A percentile compares a stretch with the other conserved stretches of the same genome.
phyloP scores from a whole-genome alignment of 495 filamentous ascomycete species.

The Penicillium lividum region DNA sequence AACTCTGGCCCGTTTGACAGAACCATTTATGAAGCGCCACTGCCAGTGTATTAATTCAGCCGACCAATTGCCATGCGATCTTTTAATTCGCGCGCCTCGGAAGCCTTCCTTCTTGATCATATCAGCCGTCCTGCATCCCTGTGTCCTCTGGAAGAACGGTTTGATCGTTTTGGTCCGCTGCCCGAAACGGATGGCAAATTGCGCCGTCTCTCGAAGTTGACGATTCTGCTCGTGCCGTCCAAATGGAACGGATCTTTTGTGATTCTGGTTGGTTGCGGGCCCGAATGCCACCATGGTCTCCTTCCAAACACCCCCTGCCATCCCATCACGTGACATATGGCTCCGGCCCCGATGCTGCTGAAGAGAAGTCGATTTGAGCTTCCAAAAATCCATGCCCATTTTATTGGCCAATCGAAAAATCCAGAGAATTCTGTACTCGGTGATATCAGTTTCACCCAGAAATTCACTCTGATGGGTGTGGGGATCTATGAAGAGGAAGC shows the following conservation, averaged over 20 bases:
- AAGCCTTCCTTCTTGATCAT: constrained; percentile 1
- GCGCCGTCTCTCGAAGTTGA: not conserved
- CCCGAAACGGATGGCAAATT: too few relatives aligned
- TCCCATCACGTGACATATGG: not conserved
- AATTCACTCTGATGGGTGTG: too few relatives aligned
- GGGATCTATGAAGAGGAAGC: too few relatives aligned
- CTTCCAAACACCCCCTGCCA: not conserved
- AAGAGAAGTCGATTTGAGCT: constrained; percentile 6
- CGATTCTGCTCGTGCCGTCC: not conserved
- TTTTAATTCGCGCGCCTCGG: not conserved
- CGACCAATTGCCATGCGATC: not conserved
- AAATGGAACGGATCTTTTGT: not conserved
- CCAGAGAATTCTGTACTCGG: not conserved
- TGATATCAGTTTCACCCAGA: not conserved
- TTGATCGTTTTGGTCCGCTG: too few relatives aligned
- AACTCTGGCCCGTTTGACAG: not conserved
- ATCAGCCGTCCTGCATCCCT: not conserved
- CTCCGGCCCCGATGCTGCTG: not conserved
- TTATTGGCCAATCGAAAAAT: constrained; percentile 4
- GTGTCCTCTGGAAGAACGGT: too few relatives aligned
- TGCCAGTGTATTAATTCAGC: not conserved
- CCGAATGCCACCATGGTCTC: not conserved
- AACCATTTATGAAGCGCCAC: not conserved
- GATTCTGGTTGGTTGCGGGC: not conserved
- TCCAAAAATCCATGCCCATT: constrained; percentile 2